Percentiles rank a stretch among this genome's conserved stretches.
Conservation (phyloP, 208 protist genomes). For the Leishmania turanica region DNA sequence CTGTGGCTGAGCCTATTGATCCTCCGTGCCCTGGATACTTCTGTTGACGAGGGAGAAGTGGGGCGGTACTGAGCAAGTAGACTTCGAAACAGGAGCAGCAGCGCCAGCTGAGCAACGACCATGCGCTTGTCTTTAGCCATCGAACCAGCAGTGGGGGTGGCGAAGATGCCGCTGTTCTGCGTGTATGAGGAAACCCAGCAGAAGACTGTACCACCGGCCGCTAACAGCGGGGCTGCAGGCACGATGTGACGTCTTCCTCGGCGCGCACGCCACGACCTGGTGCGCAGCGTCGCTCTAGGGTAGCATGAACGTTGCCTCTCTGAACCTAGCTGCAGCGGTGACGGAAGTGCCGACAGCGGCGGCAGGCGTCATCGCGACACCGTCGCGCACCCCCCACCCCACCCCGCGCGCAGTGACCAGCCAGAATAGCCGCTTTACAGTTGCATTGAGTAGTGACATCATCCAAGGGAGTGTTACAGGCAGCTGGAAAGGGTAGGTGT, state of each 20-base stretch:
- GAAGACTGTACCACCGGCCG: background rate
- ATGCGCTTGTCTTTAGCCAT: constrained; percentile 18
- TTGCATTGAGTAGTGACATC: background rate
- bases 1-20: constrained; percentile 13
- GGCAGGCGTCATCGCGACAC: background rate
- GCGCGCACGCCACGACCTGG: constrained; percentile 16
- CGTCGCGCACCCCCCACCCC: background rate
- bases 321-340: constrained; percentile 18
- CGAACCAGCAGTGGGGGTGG: constrained; percentile 4
- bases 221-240: constrained; percentile 8
- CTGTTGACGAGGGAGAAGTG: background rate
- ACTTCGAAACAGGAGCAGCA: constrained; percentile 4
- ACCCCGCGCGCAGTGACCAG: background rate
- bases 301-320: background rate
- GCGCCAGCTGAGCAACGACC: constrained; percentile 13
- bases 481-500: constrained; percentile 8
- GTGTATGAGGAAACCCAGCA: constrained; percentile 6
- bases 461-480: background rate
- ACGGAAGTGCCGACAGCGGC: constrained; percentile 1
- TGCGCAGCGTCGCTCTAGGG: constrained; percentile 1
- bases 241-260: constrained; percentile 23
- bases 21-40: background rate
- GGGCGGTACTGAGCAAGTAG: constrained; percentile 6
- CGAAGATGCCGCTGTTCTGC: constrained; percentile 16
- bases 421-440: background rate